Evolutionary conservation across 192 early-diverging fungal genomes (phyloP).

Genomic region (Phlyctochytrium bullatum): DNA sequence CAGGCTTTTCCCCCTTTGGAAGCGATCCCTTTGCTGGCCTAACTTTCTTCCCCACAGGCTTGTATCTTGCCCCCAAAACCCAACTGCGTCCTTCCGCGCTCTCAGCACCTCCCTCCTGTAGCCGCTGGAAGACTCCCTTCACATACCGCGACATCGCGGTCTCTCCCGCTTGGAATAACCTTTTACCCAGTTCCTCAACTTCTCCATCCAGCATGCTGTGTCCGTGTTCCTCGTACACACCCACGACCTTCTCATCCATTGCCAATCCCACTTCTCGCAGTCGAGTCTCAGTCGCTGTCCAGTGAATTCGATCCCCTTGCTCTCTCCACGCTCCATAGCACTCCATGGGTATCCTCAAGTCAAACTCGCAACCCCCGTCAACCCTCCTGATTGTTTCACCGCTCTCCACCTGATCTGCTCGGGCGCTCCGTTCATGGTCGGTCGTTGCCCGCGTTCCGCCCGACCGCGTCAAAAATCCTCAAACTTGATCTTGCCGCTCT

Average conservation of each 20-base stretch:
- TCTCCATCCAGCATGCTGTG: neutral
- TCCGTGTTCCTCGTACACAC: neutral
- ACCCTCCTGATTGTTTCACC: neutral
- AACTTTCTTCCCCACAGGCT: neutral
- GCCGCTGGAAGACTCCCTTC: neutral
- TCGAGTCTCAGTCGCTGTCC: no score
- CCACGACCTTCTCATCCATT: neutral
- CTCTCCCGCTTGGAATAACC: neutral
- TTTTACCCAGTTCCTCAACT: neutral
- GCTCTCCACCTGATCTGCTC: neutral
- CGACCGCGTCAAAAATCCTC: neutral
- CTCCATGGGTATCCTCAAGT: neutral
- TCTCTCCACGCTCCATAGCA: neutral
- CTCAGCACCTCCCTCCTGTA: neutral
- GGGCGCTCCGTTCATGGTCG: neutral
- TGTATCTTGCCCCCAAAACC: neutral
- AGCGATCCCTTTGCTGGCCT: neutral
- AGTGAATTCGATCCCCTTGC: no score
- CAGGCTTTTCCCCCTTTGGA: neutral
- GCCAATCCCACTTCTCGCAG: no score
- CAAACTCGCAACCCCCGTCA: neutral
- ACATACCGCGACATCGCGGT: neutral
- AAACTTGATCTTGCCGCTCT: neutral
- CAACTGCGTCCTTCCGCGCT: neutral
- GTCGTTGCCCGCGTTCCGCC: neutral